Evolutionary conservation across 805 yeast genomes (phyloP), one percentile per base, ranked within the genome.

Genomic region (Nakazawaea ernobii): DNA sequence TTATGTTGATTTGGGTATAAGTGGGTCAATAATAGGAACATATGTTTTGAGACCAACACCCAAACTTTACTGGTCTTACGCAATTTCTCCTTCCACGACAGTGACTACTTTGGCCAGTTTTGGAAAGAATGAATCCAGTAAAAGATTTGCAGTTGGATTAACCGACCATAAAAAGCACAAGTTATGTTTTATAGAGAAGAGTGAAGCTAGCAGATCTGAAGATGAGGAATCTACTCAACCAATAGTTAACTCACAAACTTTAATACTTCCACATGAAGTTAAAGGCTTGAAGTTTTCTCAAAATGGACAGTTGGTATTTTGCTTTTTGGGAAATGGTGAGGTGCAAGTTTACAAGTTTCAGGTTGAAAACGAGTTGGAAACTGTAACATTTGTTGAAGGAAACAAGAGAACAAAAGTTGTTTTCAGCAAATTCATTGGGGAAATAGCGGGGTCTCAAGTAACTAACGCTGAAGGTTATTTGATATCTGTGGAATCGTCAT

Each of bases 21-120:
- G 78, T 49, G 79, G 77, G 43, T 77, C 81, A 35, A 71, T 69
- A 53, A 65, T 78, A 36, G 75, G 79, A 29, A 69, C 76, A 33
- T 76, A 71, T 55, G 63, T 77, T 32, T 70, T 75, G 44, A 73
- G 69, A 54, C 84, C 84, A 14, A 69, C 80, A 11, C 84, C 84
- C n/a, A 75, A 72, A 50, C 62, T 78, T 59, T 62, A 71, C 35
- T 77, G 82, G 82, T 73, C 81, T 3, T 67, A 69, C 55, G 73
- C 82, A 17, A 63, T 78, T 41, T 68, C 78, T 15, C 82, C 82
- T 6, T 65, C 68, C 27, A 62, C 74, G 15, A 50, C 62, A 2
- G 71, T 76, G 17, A 70, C 71, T 41, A 59, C 71, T 40, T 57
- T 78, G 63, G 80, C 60, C 43, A 32, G 44, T 17, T 39, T 37